Evolutionary conservation across 495 filamentous ascomycete species (phyloP).

Genomic region (Penicillium robsamsonii): DNA sequence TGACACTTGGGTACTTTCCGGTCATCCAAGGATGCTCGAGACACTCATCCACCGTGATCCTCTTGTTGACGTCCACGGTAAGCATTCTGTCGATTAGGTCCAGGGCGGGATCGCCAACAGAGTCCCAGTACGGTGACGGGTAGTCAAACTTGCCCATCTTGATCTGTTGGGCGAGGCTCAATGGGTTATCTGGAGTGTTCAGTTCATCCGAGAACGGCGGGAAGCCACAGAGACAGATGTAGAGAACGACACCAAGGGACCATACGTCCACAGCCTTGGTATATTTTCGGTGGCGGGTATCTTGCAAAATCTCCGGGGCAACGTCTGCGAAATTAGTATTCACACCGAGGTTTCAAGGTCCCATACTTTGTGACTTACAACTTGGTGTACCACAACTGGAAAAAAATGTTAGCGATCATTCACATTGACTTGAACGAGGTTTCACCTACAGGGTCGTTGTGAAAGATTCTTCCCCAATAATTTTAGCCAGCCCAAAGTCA

Average conservation of each 20-base stretch:
- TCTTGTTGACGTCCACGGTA: constrained; percentile 74
- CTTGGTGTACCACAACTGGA: constrained; percentile 85
- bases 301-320: constrained; percentile 90
- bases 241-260: constrained; percentile 97
- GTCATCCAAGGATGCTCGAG: constrained; percentile 90
- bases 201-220: constrained; percentile 97
- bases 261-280: constrained; percentile 95
- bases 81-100: constrained; percentile 97
- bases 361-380: constrained; percentile 49
- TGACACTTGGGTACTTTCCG: constrained; percentile 42
- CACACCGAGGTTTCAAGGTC: not conserved
- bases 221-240: constrained; percentile 97
- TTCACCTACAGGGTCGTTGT: constrained; percentile 79
- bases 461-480: constrained; percentile 97
- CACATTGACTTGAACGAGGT: not conserved
- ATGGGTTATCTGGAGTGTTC: constrained; percentile 72
- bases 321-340: constrained; percentile 61
- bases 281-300: constrained; percentile 75
- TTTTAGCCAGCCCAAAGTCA: constrained; percentile 97
- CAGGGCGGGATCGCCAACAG: constrained; percentile 82
- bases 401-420: constrained; percentile 12
- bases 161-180: constrained; percentile 87
- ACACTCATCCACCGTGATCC: constrained; percentile 87
- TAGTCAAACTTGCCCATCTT: constrained; percentile 87
- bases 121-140: constrained; percentile 97